These are phyloP conservation scores for Fusarium pseudocircinatum DNA, from an alignment of 2,329 filamentous ascomycete species.

Conservation along the genomic window DNA sequence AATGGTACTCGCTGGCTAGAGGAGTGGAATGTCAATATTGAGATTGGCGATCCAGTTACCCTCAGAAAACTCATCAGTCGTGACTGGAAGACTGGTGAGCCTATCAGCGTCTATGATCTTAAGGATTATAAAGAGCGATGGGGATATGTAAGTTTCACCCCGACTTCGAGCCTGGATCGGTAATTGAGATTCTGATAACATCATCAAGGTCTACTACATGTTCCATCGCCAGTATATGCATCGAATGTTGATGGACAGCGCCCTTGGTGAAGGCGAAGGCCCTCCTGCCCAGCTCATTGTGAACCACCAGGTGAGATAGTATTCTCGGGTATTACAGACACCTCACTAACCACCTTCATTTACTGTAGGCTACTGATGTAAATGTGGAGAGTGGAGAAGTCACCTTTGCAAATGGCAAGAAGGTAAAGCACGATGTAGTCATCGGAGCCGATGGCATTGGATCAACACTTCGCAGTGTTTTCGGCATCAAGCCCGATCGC, in stretches of 20 bases:
- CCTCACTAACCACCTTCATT: background rate
- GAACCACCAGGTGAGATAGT: background rate
- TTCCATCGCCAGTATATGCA: slow-evolving; percentile 2
- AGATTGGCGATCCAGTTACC: background rate
- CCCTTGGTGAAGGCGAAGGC: background rate
- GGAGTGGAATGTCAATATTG: background rate
- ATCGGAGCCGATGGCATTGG: slow-evolving; percentile 1
- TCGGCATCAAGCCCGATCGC: background rate
- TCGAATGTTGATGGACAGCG: background rate
- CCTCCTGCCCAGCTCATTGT: background rate
- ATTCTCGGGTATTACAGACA: background rate
- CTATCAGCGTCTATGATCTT: background rate
- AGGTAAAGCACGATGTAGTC: background rate
- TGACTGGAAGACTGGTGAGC: background rate
- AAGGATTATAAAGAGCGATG: background rate
- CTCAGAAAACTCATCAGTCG: background rate
- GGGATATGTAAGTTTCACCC: background rate
- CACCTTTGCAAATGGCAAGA: background rate
- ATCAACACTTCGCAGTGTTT: background rate
- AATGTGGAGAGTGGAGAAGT: background rate
- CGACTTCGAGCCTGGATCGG: no score
- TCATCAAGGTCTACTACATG: background rate
- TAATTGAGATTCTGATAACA: background rate
- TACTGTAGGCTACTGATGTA: background rate
- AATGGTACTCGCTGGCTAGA: background rate